phyloP scores from a whole-genome alignment of 495 filamentous ascomycete genomes.

The Emericellopsis terricola region DNA sequence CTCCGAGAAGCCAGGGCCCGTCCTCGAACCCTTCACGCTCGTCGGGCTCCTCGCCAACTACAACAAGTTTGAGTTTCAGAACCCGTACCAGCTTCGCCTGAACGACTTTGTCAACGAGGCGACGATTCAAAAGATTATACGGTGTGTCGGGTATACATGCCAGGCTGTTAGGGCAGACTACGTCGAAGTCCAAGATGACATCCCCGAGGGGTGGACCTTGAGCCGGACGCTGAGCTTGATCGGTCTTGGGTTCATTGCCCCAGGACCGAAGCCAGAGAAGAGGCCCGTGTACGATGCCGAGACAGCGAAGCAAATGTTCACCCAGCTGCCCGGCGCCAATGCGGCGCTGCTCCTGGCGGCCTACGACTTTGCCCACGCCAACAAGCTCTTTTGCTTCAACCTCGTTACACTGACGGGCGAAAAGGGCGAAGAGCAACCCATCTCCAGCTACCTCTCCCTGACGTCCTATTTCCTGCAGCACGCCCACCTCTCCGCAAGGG shows the following conservation, averaged over 20 bases:
- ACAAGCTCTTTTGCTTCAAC: constrained; percentile 87
- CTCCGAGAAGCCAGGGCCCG: constrained; percentile 39
- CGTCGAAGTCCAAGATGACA: constrained; percentile 77
- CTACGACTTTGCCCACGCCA: constrained; percentile 87
- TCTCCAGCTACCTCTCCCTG: constrained; percentile 69
- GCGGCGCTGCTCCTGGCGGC: constrained; percentile 64
- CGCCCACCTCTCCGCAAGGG: constrained; percentile 63
- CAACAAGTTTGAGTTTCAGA: constrained; percentile 98
- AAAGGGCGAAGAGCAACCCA: constrained; percentile 54
- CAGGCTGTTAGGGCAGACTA: constrained; percentile 50
- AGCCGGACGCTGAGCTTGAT: constrained; percentile 66
- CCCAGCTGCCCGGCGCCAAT: constrained; percentile 50
- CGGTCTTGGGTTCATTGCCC: constrained; percentile 59
- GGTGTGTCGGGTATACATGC: constrained; percentile 54
- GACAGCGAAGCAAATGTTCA: constrained; percentile 62
- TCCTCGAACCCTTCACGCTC: constrained; percentile 61
- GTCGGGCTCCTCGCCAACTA: constrained; percentile 90
- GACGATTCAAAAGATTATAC: constrained; percentile 66
- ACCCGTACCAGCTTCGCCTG: constrained; percentile 86
- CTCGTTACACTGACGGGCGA: constrained; percentile 47
- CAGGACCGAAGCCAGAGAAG: constrained; percentile 43
- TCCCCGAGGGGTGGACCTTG: constrained; percentile 80
- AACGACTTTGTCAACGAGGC: constrained; percentile 94
- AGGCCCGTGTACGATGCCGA: constrained; percentile 42
- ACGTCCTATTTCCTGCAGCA: constrained; percentile 89